These are phyloP conservation scores for Coniella vitis DNA, from an alignment of 2,329 filamentous ascomycete species.

Conservation along the genomic window DNA sequence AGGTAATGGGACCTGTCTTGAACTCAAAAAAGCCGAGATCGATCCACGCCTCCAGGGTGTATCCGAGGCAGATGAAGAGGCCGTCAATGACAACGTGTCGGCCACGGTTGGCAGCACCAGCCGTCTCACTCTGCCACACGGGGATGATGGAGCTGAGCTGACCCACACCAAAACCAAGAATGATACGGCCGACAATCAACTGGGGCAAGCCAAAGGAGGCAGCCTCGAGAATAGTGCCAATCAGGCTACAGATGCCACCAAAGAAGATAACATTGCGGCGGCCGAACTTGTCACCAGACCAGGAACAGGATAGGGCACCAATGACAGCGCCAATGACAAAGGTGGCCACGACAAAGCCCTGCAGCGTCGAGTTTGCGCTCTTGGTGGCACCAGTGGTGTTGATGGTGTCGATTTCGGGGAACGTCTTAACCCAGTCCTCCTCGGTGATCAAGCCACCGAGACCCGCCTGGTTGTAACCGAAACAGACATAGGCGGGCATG, in stretches of 20 bases:
- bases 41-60: constrained; percentile 18
- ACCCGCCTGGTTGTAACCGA: constrained; percentile 46
- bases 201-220: constrained; percentile 39
- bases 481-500: constrained; percentile 34
- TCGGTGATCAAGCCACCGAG: constrained; percentile 35
- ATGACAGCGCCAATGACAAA: constrained; percentile 20
- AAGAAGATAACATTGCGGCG: constrained; percentile 42
- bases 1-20: constrained; percentile 16
- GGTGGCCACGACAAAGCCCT: constrained; percentile 21
- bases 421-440: constrained; percentile 33
- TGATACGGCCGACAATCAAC: constrained; percentile 42
- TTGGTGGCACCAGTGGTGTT: constrained; percentile 34
- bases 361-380: constrained; percentile 29
- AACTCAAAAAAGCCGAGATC: constrained; percentile 17
- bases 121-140: constrained; percentile 22
- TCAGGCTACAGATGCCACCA: constrained; percentile 40
- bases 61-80: constrained; percentile 15
- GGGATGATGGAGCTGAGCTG: constrained; percentile 41
- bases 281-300: constrained; percentile 40
- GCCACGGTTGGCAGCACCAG: constrained; percentile 18
- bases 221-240: constrained; percentile 41
- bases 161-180: constrained; percentile 41
- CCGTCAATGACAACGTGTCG: constrained; percentile 20
- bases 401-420: constrained; percentile 42
- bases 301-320: constrained; percentile 19